Percentiles rank a stretch among this genome's conserved stretches.
Conservation (phyloP, 306 rosid genomes). For the Senna siamea region DNA sequence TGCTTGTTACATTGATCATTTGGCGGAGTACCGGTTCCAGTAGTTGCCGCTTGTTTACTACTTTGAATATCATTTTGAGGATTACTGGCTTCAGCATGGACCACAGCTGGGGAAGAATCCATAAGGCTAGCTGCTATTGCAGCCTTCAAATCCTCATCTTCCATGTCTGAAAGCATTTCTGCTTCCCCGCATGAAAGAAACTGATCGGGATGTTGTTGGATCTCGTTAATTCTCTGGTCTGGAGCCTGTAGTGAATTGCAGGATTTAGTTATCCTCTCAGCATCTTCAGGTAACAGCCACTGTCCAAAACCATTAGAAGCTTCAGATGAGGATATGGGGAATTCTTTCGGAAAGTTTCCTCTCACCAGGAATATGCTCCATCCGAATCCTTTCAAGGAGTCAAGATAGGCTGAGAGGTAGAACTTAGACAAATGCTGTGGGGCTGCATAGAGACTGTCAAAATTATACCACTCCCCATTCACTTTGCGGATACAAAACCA, state of each 20-base stretch:
- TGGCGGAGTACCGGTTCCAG: constrained; percentile 19
- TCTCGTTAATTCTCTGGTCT: constrained; percentile 44
- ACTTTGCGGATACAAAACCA: constrained; percentile 98
- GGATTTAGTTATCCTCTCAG: constrained; percentile 91
- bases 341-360: constrained; percentile 93
- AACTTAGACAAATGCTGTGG: constrained; percentile 93
- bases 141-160: constrained; percentile 88
- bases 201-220: constrained; percentile 44
- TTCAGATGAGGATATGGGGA: constrained; percentile 83
- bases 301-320: constrained; percentile 93
- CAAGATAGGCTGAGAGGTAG: constrained; percentile 93
- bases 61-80: constrained; percentile 43
- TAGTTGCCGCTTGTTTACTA: constrained; percentile 34
- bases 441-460: constrained; percentile 95
- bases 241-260: constrained; percentile 75
- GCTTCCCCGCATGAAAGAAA: constrained; percentile 56
- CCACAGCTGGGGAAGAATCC: constrained; percentile 59
- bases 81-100: constrained; percentile 39
- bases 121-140: constrained; percentile 91
- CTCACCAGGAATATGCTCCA: constrained; percentile 98
- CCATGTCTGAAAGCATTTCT: constrained; percentile 67
- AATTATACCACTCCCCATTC: constrained; percentile 94
- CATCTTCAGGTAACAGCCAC: constrained; percentile 97
- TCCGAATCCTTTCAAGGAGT: constrained; percentile 87
- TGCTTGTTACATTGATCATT: constrained; percentile 37